Evolutionary conservation across 129 eudicot species (phyloP).

Genomic region (Silybum marianum): DNA sequence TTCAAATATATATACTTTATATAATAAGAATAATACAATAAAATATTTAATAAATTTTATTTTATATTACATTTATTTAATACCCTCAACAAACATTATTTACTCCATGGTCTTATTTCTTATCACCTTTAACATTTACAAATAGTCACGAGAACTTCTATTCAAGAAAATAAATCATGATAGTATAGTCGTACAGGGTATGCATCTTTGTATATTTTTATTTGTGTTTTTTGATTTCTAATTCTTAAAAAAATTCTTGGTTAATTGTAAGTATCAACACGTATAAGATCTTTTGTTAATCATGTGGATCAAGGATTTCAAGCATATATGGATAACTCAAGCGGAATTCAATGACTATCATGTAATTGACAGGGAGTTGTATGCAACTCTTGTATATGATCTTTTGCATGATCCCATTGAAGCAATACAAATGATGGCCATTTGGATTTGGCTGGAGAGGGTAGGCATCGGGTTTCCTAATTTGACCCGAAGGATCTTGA

Average conservation of each 20-base stretch:
- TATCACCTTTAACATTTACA: not conserved
- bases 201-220: not conserved
- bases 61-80: not conserved
- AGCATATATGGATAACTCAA: conserved; percentile 13
- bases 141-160: not conserved
- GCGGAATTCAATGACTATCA: conserved; percentile 41
- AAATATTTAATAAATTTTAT: not conserved
- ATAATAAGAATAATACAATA: not conserved
- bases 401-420: conserved; percentile 58
- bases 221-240: not conserved
- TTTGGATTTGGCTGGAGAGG: conserved; percentile 73
- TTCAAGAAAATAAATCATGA: not conserved
- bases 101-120: not conserved
- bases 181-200: not conserved
- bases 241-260: not conserved
- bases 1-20: too few species aligned
- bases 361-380: conserved; percentile 48
- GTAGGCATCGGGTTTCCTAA: conserved; percentile 17
- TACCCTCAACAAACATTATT: not conserved
- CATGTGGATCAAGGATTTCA: conserved; percentile 9
- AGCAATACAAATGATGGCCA: conserved; percentile 54
- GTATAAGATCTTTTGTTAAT: not conserved
- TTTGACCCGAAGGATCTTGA: conserved; percentile 32
- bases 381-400: conserved; percentile 42
- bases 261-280: conserved; percentile 3